Conservation (phyloP, 2,329 filamentous ascomycete genomes). For the Talaromyces sp. region DNA sequence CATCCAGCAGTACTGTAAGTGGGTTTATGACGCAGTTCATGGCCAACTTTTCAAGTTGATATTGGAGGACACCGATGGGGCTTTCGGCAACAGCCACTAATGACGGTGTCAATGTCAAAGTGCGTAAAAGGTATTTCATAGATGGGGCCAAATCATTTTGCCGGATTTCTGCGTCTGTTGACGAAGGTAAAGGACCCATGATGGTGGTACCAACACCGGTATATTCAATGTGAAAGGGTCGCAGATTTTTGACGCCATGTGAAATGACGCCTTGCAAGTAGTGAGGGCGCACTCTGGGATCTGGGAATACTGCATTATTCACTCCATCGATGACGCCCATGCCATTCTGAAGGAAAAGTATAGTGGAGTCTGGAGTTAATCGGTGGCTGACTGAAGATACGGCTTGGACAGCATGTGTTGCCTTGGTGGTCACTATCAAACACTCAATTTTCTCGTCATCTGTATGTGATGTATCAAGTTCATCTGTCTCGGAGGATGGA, state of each 20-base stretch:
- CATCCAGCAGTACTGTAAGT: conserved; percentile 72
- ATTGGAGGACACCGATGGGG: conserved; percentile 59
- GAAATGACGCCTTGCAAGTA: conserved; percentile 68
- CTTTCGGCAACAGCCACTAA: conserved; percentile 58
- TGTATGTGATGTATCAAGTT: conserved; percentile 15
- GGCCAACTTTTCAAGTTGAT: conserved; percentile 74
- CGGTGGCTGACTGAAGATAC: conserved; percentile 62
- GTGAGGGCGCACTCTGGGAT: conserved; percentile 60
- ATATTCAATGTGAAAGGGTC: conserved; percentile 52
- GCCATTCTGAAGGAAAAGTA: conserved; percentile 74
- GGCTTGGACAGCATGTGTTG: conserved; percentile 61
- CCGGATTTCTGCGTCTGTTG: conserved; percentile 14
- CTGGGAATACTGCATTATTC: conserved; percentile 64
- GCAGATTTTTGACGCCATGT: conserved; percentile 50
- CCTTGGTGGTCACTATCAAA: conserved; percentile 74
- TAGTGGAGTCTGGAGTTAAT: conserved; percentile 62
- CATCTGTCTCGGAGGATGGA: not conserved
- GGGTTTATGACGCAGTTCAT: conserved; percentile 74
- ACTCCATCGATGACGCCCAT: conserved; percentile 79
- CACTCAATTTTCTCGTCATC: conserved; percentile 58
- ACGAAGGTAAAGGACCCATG: conserved; percentile 47
- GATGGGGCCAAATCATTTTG: conserved; percentile 31
- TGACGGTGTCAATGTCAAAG: conserved; percentile 57
- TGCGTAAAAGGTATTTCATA: conserved; percentile 59
- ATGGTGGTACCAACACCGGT: conserved; percentile 56